These are phyloP conservation scores for Cladobotryum protrusum DNA, from an alignment of 2,329 filamentous ascomycete genomes.

Conservation along the genomic window DNA sequence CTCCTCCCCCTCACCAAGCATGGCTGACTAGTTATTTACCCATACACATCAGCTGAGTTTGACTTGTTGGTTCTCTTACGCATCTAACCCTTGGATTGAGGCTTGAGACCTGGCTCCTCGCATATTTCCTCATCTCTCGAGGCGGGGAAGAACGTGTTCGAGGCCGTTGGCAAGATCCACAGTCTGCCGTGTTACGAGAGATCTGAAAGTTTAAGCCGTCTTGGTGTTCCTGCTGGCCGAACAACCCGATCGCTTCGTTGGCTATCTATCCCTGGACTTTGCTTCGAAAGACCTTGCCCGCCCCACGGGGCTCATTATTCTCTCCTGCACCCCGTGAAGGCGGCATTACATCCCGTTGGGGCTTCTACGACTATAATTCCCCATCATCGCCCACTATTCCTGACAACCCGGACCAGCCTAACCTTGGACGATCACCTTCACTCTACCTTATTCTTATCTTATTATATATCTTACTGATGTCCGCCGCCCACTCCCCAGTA, in stretches of 20 bases:
- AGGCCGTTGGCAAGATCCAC: constrained; percentile 8
- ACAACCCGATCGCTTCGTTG: constrained; percentile 1
- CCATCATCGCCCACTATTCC: too few relatives aligned
- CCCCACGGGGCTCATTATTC: constrained; percentile 4
- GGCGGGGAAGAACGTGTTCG: constrained; percentile 13
- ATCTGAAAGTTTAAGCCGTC: not conserved
- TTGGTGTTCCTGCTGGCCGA: not conserved
- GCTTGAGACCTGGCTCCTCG: not conserved
- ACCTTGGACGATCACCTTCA: too few relatives aligned
- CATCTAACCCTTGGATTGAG: not conserved
- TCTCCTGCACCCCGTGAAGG: too few relatives aligned
- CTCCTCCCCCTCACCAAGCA: constrained; percentile 8
- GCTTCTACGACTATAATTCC: too few relatives aligned
- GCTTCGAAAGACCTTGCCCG: not conserved
- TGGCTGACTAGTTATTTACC: not conserved
- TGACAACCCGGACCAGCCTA: too few relatives aligned
- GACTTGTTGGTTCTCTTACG: constrained; percentile 1
- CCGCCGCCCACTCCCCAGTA: not conserved
- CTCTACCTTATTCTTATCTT: not conserved
- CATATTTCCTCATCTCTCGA: not conserved
- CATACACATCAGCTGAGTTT: constrained; percentile 6
- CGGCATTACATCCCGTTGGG: too few relatives aligned
- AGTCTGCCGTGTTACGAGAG: constrained; percentile 4
- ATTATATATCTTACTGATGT: not conserved
- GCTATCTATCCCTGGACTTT: constrained; percentile 2